These are phyloP conservation scores for Helminthosporium solani DNA, from an alignment of 2,329 filamentous ascomycete genomes.

Conservation along the genomic window DNA sequence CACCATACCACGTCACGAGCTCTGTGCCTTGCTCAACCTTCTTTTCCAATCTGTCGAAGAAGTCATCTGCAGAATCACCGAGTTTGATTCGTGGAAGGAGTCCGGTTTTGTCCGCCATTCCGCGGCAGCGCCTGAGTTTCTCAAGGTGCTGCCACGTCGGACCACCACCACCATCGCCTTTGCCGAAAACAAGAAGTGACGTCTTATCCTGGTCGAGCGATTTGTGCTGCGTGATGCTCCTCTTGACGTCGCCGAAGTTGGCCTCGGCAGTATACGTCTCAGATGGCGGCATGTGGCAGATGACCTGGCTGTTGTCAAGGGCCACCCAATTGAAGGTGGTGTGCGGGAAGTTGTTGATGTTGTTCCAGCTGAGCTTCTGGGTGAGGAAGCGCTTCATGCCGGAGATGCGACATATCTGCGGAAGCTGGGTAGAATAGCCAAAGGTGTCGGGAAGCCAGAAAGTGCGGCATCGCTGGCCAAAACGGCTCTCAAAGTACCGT, in stretches of 20 bases:
- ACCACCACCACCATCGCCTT: slow-evolving; percentile 93
- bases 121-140: slow-evolving; percentile 89
- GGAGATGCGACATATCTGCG: slow-evolving; percentile 88
- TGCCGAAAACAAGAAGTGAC: slow-evolving; percentile 90
- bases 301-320: slow-evolving; percentile 90
- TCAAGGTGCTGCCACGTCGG: slow-evolving; percentile 93
- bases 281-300: slow-evolving; percentile 95
- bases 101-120: slow-evolving; percentile 83
- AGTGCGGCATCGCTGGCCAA: slow-evolving; percentile 82
- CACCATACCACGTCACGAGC: slow-evolving; percentile 95
- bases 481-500: slow-evolving; percentile 89
- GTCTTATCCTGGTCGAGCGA: slow-evolving; percentile 91
- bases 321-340: slow-evolving; percentile 99
- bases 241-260: slow-evolving; percentile 89
- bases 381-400: slow-evolving; percentile 97
- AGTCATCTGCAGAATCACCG: slow-evolving; percentile 88
- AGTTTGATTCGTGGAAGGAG: slow-evolving; percentile 83
- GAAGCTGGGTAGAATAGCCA: slow-evolving; percentile 92
- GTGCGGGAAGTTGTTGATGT: slow-evolving; percentile 98
- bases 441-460: slow-evolving; percentile 99
- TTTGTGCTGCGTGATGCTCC: slow-evolving; percentile 90
- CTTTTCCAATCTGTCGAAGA: slow-evolving; percentile 82
- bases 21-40: slow-evolving; percentile 67
- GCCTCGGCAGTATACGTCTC: slow-evolving; percentile 96
- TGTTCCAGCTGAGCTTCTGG: slow-evolving; percentile 99